These are phyloP conservation scores for Murraya paniculata DNA, from an alignment of 345 rosid species.

Conservation along the genomic window DNA sequence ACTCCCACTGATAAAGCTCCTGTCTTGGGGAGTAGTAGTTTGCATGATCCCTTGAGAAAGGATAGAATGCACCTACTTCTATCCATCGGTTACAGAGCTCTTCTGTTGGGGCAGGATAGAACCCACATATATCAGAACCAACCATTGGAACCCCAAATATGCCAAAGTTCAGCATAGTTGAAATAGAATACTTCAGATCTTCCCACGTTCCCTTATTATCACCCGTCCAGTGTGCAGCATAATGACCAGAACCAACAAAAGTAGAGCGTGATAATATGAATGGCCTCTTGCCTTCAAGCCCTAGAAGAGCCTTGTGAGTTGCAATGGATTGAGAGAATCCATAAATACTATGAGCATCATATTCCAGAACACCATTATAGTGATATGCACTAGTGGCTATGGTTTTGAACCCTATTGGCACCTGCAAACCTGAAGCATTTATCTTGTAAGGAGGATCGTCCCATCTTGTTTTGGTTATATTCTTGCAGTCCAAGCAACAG, in stretches of 20 bases:
- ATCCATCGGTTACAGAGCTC: conserved; percentile 99
- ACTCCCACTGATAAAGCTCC: conserved; percentile 93
- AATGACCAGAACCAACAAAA: conserved; percentile 83
- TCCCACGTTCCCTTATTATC: conserved; percentile 96
- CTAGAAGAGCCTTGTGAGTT: conserved; percentile 78
- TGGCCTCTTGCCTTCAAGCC: conserved; percentile 81
- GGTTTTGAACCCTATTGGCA: conserved; percentile 82
- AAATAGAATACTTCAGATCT: conserved; percentile 77
- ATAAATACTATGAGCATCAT: conserved; percentile 88
- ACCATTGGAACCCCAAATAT: conserved; percentile 96
- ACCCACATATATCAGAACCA: conserved; percentile 94
- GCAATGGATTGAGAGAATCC: conserved; percentile 91
- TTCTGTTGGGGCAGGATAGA: conserved; percentile 87
- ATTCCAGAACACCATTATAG: conserved; percentile 83
- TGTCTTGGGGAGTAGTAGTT: conserved; percentile 90
- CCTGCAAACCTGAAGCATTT: conserved; percentile 74
- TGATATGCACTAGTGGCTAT: conserved; percentile 94
- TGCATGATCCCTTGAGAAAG: conserved; percentile 95
- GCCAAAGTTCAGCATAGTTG: conserved; percentile 89
- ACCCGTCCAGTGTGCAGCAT: conserved; percentile 97
- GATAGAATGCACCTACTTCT: conserved; percentile 91
- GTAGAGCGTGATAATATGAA: conserved; percentile 86
- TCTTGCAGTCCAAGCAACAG: conserved; percentile 98
- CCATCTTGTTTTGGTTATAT: conserved; percentile 81
- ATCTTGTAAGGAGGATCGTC: conserved; percentile 98